phyloP scores from a whole-genome alignment of 2,329 filamentous ascomycete species.

The Cytospora piceicola region DNA sequence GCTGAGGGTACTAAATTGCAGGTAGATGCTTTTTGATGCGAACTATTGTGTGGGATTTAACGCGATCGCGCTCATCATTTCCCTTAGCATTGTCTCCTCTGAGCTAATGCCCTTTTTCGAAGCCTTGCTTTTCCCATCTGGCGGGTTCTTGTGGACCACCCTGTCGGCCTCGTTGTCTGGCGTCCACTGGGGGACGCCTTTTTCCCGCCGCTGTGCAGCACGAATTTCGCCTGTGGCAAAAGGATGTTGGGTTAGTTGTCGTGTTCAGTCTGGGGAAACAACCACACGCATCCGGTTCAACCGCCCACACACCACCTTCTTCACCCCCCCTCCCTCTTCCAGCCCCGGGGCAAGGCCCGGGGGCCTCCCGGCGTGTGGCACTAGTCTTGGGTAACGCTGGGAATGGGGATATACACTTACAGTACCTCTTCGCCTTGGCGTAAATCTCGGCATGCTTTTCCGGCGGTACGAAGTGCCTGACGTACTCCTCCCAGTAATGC shows the following conservation, averaged over 20 bases:
- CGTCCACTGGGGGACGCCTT: conserved; percentile 25
- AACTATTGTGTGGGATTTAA: conserved; percentile 4
- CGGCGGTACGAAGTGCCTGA: conserved; percentile 23
- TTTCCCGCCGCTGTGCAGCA: conserved; percentile 24
- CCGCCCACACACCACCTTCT: neutral
- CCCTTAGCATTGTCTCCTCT: conserved; percentile 1
- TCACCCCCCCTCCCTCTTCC: neutral
- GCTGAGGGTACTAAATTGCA: neutral
- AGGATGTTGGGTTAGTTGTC: neutral
- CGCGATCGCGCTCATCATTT: conserved; percentile 11
- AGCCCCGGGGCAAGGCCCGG: neutral
- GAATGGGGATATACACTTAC: conserved; percentile 10
- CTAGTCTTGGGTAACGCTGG: neutral
- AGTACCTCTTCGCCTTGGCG: conserved; percentile 18
- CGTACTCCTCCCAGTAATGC: conserved; percentile 29
- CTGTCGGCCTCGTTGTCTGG: conserved; percentile 26
- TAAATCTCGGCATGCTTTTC: conserved; percentile 23
- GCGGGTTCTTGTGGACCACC: conserved; percentile 21
- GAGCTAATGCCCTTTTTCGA: neutral
- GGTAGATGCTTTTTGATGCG: neutral
- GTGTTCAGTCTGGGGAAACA: neutral
- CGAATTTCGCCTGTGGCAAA: conserved; percentile 22
- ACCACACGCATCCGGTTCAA: too few relatives aligned
- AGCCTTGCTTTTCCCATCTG: conserved; percentile 6
- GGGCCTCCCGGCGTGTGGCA: too few relatives aligned